Conservation (phyloP, 108 stramenopile species). For the Discostella stelligeroides region DNA sequence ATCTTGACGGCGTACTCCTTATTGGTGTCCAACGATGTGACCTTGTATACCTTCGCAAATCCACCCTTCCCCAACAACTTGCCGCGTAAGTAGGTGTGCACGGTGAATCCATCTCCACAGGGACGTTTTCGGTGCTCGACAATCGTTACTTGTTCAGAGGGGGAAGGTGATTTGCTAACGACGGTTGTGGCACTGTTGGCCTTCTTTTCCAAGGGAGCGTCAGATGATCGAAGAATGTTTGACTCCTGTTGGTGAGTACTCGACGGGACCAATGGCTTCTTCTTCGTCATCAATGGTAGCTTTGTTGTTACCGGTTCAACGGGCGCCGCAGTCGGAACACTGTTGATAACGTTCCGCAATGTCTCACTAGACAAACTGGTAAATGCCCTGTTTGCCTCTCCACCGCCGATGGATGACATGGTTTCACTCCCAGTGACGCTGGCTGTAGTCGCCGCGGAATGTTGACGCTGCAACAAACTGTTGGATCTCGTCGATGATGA, state of each 20-base stretch:
- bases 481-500: not conserved
- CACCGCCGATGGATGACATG: not conserved
- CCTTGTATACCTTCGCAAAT: conserved; percentile 92
- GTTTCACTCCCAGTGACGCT: not conserved
- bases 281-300: too few species aligned
- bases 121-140: conserved; percentile 73
- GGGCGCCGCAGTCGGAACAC: conserved; percentile 6
- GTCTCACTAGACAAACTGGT: conserved; percentile 45
- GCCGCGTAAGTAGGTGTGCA: conserved; percentile 84
- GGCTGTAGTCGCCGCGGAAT: not conserved
- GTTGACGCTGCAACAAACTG: not conserved
- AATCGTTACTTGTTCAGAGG: conserved; percentile 56
- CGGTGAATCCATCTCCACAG: conserved; percentile 82
- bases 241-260: not conserved
- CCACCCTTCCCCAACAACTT: conserved; percentile 91
- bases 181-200: too few species aligned
- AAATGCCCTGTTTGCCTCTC: conserved; percentile 42
- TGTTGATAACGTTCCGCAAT: conserved; percentile 25
- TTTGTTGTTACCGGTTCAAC: not conserved
- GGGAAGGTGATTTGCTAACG: not conserved
- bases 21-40: conserved; percentile 79
- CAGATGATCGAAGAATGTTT: conserved; percentile 9
- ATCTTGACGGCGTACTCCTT: conserved; percentile 91
- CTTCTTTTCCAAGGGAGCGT: not conserved
- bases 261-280: conserved; percentile 4